Base-by-base conservation (phyloP, 208 protist species). In the Entamoeba invadens region DNA sequence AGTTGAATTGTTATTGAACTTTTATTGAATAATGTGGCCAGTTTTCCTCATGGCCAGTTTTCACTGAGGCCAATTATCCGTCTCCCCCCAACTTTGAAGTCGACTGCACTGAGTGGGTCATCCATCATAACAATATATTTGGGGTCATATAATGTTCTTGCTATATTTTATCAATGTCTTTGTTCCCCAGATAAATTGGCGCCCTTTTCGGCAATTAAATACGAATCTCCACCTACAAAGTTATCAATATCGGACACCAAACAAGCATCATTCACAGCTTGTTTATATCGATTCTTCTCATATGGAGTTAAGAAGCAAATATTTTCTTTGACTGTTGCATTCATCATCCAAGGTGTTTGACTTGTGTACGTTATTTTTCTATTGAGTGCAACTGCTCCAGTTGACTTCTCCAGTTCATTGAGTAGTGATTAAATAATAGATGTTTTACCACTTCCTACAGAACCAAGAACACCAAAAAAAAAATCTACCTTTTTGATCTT, bases 301-400 rank as follows among this genome's bases (percentile, higher is more conserved):
- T 50, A 93, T 5, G 46, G 42, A 8, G 31, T 68, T 77, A 97
- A 97, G 94, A 98, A 98, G 10, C 97, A 91, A 68, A 98, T 97
- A 94, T 98, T 98, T 12, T 98, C 96, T 25, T 95, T 94, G 6
- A 98, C n/a, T n/a, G 97, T 98, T 25, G 96, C 96, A 95, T 98
- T 97, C 95, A 97, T 96, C 42, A 98, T 97, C 96, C 96, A 98
- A 45, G 97, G 94, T 95, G 97, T 95, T 95, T 98, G 98, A 25
- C 97, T 95, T 51, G 96, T 96, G 94, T 98, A 98, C 10, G 97
- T 97, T 45, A 98, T 95, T 44, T 2, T 35, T 31, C 93, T 46
- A n/a, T 94, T 21, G 8, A 96, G 91, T 50, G 4, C 25, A 8
- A 18, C 4, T 93, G 5, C 45, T 45, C 92, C 92, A 44, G 3